Evolutionary conservation across 2,329 filamentous ascomycete species (phyloP).

Genomic region (Shiraia sp.): DNA sequence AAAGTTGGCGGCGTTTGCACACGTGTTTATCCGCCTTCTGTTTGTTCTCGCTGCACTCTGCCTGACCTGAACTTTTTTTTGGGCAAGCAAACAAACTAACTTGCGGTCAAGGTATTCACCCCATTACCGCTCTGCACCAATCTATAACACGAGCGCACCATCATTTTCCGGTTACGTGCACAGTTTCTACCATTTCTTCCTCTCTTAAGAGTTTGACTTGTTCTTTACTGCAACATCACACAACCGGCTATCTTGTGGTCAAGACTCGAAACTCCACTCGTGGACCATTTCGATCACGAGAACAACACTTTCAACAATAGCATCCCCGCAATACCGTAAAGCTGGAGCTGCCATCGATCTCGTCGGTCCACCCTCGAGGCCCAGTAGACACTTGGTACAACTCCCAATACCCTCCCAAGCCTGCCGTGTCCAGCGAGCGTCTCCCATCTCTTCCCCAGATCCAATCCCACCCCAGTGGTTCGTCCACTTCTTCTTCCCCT

Average conservation of each 20-base stretch:
- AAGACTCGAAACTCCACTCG: slow-evolving; percentile 20
- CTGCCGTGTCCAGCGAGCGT: slow-evolving; percentile 72
- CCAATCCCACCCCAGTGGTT: slow-evolving; percentile 64
- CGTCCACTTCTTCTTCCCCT: slow-evolving; percentile 73
- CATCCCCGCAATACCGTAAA: slow-evolving; percentile 69
- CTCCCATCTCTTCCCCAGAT: slow-evolving; percentile 72
- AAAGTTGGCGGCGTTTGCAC: slow-evolving; percentile 33
- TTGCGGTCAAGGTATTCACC: slow-evolving; percentile 35
- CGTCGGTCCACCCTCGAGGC: slow-evolving; percentile 80
- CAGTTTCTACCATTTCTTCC: slow-evolving; percentile 35
- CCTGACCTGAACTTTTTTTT: slow-evolving; percentile 21
- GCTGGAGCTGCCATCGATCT: slow-evolving; percentile 90
- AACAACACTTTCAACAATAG: slow-evolving; percentile 8
- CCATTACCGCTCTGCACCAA: slow-evolving; percentile 20
- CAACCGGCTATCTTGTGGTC: slow-evolving; percentile 32
- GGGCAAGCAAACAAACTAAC: slow-evolving; percentile 43
- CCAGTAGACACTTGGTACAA: slow-evolving; percentile 74
- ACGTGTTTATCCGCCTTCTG: slow-evolving; percentile 31
- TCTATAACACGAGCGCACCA: slow-evolving; percentile 30
- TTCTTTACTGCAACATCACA: slow-evolving; percentile 12
- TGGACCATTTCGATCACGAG: slow-evolving; percentile 12
- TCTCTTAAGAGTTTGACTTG: slow-evolving; percentile 27
- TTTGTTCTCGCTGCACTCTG: slow-evolving; percentile 26
- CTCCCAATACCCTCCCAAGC: slow-evolving; percentile 66
- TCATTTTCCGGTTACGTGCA: slow-evolving; percentile 33